phyloP scores from a whole-genome alignment of 805 yeast genomes.

The Lachancea meyersii region DNA sequence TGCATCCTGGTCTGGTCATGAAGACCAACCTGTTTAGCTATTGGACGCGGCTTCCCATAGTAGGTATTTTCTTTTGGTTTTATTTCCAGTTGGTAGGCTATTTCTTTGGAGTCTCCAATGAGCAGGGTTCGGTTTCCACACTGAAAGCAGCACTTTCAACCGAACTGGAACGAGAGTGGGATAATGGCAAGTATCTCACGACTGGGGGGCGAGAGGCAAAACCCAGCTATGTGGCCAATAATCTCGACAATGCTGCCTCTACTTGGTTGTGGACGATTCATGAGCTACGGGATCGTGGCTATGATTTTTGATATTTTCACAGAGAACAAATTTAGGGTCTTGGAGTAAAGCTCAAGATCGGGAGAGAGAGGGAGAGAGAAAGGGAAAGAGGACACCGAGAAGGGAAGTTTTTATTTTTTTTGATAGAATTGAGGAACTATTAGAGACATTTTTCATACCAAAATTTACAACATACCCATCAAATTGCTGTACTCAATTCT shows the following conservation, averaged over 20 bases:
- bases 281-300: constrained; percentile 51
- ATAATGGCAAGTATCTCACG: constrained; percentile 65
- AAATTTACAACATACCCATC: too few relatives aligned
- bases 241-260: constrained; percentile 53
- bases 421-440: too few relatives aligned
- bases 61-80: constrained; percentile 72
- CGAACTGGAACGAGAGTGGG: constrained; percentile 41
- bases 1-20: constrained; percentile 87
- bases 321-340: not conserved
- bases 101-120: constrained; percentile 63
- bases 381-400: too few relatives aligned
- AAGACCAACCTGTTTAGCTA: constrained; percentile 68
- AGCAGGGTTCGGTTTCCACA: constrained; percentile 64
- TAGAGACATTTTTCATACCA: too few relatives aligned
- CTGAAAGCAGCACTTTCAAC: constrained; percentile 56
- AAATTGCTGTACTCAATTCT: too few relatives aligned
- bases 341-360: not conserved
- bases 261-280: constrained; percentile 78
- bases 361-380: too few relatives aligned
- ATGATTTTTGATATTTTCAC: constrained; percentile 15
- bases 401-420: too few relatives aligned
- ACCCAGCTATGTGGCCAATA: constrained; percentile 55
- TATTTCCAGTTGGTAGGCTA: constrained; percentile 62
- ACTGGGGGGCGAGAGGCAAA: constrained; percentile 50
- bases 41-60: constrained; percentile 70